Evolutionary conservation across 192 early-diverging fungal genomes (phyloP), one percentile per base, ranked within the genome.

Genomic region (Coemansia sp.): DNA sequence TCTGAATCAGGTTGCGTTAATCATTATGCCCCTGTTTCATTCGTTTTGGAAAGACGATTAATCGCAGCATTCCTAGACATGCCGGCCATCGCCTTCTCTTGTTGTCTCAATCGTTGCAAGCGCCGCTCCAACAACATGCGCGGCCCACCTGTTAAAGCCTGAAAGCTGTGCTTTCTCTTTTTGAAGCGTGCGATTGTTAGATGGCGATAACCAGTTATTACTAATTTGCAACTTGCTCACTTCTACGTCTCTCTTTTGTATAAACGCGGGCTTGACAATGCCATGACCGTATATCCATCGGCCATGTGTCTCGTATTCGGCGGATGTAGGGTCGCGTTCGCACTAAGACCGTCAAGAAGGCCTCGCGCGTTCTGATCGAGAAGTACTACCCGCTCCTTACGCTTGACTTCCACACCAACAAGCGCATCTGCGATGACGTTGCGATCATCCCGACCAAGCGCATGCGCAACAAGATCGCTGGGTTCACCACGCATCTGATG

Each of bases 401-500:
- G 69, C 85, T 95, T 57, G 97, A 99, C 78, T 99, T 99, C 91
- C 95, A 99, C 86, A 95, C 94, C 88, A 99, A 99, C 94, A 99
- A 99, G 95, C 94, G 92, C 84, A 96, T 98, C 76, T 85, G 85
- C 70, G 91, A 92, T 83, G 96, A 98, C 86, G 96, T 98, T 62
- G 94, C 97, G 73, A 94, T 97, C 81, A 96, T 99, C 71, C 83
- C 93, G 67, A 92, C 93, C 73, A 98, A 99, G 92, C 93, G 97
- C 74, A 93, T 99, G 83, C 93, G 97, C 76, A 99, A 99, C 91
- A 97, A 99, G 92, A 99, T 99, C 79, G 97, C 97, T 70, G 97
- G 97, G 64, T 99, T 98, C 91, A 99, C 97, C 83, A 99, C 97
- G 71, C 97, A 98, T 82, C 88, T 99, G 91, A 99, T 99, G 97